A percentile compares a stretch with the other conserved stretches of the same genome.
Evolutionary conservation across 2,329 filamentous ascomycete species (phyloP).

Genomic region (Arthrinium phaeospermum): DNA sequence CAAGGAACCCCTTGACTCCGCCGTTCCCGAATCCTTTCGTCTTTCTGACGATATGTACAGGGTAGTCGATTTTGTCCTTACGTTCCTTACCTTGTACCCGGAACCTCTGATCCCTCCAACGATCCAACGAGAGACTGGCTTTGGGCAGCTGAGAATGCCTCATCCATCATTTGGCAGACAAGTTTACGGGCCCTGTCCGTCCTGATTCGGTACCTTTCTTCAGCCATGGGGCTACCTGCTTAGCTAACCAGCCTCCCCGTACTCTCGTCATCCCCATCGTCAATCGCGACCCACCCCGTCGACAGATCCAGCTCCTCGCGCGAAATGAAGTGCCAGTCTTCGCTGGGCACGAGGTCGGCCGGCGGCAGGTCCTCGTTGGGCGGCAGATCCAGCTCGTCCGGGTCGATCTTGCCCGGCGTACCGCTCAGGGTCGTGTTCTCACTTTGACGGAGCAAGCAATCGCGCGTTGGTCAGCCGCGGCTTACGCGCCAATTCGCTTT

Average conservation of each 20-base stretch:
- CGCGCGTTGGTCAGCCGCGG: background rate
- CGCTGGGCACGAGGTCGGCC: background rate
- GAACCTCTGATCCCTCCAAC: background rate
- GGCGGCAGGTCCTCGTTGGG: conserved; percentile 7
- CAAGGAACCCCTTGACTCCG: background rate
- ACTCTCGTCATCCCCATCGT: background rate
- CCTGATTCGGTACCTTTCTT: background rate
- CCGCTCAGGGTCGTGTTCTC: conserved; percentile 2
- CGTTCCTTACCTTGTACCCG: background rate
- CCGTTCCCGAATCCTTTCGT: too few species aligned
- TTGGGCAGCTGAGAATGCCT: background rate
- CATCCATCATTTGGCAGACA: background rate
- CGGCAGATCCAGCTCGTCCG: conserved; percentile 1
- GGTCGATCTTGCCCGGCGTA: conserved; percentile 13
- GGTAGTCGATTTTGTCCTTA: too few species aligned
- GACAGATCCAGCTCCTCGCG: background rate
- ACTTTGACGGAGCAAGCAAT: background rate
- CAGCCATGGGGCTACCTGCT: conserved; percentile 29
- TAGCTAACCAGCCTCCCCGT: background rate
- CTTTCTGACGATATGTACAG: background rate
- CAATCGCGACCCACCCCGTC: background rate
- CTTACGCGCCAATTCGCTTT: too few species aligned
- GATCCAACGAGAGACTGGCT: background rate
- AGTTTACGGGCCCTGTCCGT: background rate
- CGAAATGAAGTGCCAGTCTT: conserved; percentile 2